Conservation (phyloP, 495 filamentous ascomycete genomes). For the Lophiostoma macrostomum region DNA sequence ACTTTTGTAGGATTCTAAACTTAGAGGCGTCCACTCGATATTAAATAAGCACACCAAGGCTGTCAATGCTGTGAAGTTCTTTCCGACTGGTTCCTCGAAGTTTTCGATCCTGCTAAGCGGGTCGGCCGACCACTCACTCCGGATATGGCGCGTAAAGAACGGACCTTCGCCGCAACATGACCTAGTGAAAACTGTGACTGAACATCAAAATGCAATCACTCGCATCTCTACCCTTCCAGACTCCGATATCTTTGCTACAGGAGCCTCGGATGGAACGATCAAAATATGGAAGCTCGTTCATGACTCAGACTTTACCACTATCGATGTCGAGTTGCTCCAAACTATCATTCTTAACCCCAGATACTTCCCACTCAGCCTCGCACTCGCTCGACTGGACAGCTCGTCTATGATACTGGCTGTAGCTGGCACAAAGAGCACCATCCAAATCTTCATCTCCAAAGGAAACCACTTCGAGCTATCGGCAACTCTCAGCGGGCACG, state of each 20-base stretch:
- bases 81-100: slow-evolving; percentile 51
- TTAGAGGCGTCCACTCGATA: slow-evolving; percentile 61
- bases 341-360: slow-evolving; percentile 69
- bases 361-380: slow-evolving; percentile 76
- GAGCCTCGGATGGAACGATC: slow-evolving; percentile 78
- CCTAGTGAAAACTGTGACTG: slow-evolving; percentile 51
- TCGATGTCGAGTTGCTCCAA: slow-evolving; percentile 55
- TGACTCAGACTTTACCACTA: slow-evolving; percentile 40
- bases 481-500: slow-evolving; percentile 82
- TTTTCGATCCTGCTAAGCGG: slow-evolving; percentile 67
- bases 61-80: slow-evolving; percentile 82
- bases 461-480: slow-evolving; percentile 62
- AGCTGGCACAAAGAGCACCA: slow-evolving; percentile 71
- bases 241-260: slow-evolving; percentile 61
- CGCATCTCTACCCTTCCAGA: slow-evolving; percentile 60
- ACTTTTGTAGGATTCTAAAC: slow-evolving; percentile 44
- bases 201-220: slow-evolving; percentile 75
- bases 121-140: slow-evolving; percentile 74
- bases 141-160: slow-evolving; percentile 59
- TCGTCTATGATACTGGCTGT: slow-evolving; percentile 68
- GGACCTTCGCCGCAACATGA: slow-evolving; percentile 38
- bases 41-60: slow-evolving; percentile 78
- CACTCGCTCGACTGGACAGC: slow-evolving; percentile 57
- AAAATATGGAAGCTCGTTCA: slow-evolving; percentile 66
- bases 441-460: slow-evolving; percentile 71